A percentile compares a stretch with the other conserved stretches of the same genome.
These are phyloP conservation scores for Trichoderma hamatum DNA, from an alignment of 2,329 filamentous ascomycete species.

Conservation along the genomic window DNA sequence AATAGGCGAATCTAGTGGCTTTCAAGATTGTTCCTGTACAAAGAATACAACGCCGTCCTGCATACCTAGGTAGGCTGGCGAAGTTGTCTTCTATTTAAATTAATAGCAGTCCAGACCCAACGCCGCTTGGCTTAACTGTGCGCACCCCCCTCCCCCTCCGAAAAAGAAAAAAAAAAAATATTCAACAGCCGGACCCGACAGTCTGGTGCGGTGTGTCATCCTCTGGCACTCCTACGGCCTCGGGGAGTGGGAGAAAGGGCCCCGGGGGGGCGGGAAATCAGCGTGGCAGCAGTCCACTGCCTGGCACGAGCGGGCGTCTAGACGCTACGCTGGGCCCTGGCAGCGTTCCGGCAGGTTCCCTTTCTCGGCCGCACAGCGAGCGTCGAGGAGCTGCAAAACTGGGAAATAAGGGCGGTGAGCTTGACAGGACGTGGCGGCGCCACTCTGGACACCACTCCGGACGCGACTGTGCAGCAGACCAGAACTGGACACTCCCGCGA, in stretches of 20 bases:
- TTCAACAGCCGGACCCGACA: conserved; percentile 25
- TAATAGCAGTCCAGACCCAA: not conserved
- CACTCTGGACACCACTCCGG: not conserved
- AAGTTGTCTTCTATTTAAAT: not conserved
- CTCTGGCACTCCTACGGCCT: conserved; percentile 1
- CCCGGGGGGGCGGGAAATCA: not conserved
- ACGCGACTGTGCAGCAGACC: not conserved
- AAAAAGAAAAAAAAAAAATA: not conserved
- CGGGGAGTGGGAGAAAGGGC: not conserved
- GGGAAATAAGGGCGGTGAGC: not conserved
- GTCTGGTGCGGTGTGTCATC: conserved; percentile 26
- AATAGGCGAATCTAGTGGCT: not conserved
- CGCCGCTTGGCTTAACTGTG: not conserved
- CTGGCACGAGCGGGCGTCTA: not conserved
- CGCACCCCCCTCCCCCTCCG: not conserved
- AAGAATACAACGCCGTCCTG: not conserved
- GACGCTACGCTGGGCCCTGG: not conserved
- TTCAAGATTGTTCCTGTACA: not conserved
- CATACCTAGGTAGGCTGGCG: not conserved
- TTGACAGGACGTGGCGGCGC: not conserved
- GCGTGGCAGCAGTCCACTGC: not conserved
- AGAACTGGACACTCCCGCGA: not conserved
- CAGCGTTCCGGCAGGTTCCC: not conserved
- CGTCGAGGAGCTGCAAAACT: not conserved
- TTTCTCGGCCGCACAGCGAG: not conserved